These are phyloP conservation scores for Claviceps quebecensis DNA, from an alignment of 2,329 filamentous ascomycete genomes.

Conservation along the genomic window DNA sequence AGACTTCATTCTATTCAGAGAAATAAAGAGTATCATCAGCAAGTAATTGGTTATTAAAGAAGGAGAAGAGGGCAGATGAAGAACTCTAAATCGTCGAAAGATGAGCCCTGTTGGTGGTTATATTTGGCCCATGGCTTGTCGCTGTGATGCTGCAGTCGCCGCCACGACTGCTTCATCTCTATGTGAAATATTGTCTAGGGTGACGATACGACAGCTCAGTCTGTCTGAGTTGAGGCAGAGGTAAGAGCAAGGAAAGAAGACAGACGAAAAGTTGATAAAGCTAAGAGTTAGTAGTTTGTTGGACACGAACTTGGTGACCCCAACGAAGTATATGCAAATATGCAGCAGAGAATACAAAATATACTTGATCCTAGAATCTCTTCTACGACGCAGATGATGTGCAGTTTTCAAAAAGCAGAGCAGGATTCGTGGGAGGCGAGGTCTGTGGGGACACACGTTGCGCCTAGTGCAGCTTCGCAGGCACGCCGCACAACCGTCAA, in stretches of 20 bases:
- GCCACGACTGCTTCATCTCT: conserved; percentile 8
- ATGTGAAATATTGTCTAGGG: conserved; percentile 6
- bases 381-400: too few relatives aligned
- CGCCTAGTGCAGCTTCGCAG: too few relatives aligned
- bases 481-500: too few relatives aligned
- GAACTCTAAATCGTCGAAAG: not conserved
- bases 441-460: too few relatives aligned
- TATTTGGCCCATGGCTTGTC: conserved; percentile 1
- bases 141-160: conserved; percentile 5
- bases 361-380: too few relatives aligned
- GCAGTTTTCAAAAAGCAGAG: too few relatives aligned
- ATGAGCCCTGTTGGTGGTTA: conserved; percentile 6
- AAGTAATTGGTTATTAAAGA: not conserved
- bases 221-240: not conserved
- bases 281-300: too few relatives aligned
- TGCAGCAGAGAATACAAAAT: too few relatives aligned
- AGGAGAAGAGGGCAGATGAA: not conserved
- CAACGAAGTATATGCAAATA: too few relatives aligned
- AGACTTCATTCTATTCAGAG: not conserved
- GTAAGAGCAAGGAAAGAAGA: not conserved
- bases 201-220: conserved; percentile 7
- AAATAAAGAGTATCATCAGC: not conserved
- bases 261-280: too few relatives aligned
- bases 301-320: too few relatives aligned
- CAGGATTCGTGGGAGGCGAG: too few relatives aligned